Percentiles rank a stretch among this genome's conserved stretches.
Evolutionary conservation across 768 basidiomycete species (phyloP).

Genomic region (Neoboletus magnificus): DNA sequence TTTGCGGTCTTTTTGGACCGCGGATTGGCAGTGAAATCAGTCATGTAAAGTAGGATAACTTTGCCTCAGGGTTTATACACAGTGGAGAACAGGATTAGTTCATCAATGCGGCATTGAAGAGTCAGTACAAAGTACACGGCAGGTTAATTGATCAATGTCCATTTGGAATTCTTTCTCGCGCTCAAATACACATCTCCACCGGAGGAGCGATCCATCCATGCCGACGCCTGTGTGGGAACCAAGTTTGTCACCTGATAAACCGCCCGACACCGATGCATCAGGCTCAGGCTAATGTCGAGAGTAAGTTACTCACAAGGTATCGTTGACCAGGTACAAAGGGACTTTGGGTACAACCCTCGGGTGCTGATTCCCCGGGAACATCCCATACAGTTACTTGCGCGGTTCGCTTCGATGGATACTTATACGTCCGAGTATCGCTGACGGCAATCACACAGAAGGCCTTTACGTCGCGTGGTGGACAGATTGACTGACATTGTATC

Average conservation of each 20-base stretch:
- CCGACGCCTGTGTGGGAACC: conserved; percentile 58
- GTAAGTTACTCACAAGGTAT: conserved; percentile 52
- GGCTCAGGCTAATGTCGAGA: background rate
- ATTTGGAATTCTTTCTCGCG: conserved; percentile 63
- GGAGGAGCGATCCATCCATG: conserved; percentile 66
- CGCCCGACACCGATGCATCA: background rate
- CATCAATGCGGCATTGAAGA: background rate
- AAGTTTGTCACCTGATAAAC: conserved; percentile 54
- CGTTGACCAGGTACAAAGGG: conserved; percentile 59
- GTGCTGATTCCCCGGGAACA: conserved; percentile 47
- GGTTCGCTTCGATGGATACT: conserved; percentile 50
- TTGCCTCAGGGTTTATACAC: background rate
- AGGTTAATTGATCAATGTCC: conserved; percentile 39
- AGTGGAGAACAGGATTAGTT: background rate
- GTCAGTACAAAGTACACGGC: background rate
- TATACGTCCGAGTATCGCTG: conserved; percentile 55
- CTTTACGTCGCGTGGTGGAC: conserved; percentile 72
- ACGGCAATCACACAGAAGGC: conserved; percentile 73
- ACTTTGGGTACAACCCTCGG: conserved; percentile 49
- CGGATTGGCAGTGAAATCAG: background rate
- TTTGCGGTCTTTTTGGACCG: too few relatives aligned
- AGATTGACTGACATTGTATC: conserved; percentile 42
- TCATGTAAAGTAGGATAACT: background rate
- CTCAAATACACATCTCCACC: conserved; percentile 69
- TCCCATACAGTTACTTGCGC: conserved; percentile 89